Base-by-base conservation (phyloP, 768 basidiomycete species). In the Auriculariales sp. region DNA sequence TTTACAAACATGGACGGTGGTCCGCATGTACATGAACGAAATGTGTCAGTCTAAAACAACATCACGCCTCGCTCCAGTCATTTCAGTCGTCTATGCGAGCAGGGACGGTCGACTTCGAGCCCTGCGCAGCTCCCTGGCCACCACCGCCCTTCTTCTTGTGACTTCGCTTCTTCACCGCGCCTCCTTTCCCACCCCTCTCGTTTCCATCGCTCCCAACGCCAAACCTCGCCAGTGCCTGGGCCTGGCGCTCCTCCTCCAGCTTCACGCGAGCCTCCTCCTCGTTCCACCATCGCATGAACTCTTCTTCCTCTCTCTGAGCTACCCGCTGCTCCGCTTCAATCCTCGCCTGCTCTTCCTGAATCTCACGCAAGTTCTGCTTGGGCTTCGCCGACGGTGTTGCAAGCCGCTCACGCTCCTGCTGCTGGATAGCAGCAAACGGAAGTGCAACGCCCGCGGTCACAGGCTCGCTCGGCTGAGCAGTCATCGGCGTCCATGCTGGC, bases 201-300 rank as follows among this genome's bases (percentile, higher is more conserved):
- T n/a, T n/a, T n/a, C n/a, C n/a, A n/a, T n/a, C n/a, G n/a, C n/a
- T n/a, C n/a, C n/a, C n/a, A n/a, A n/a, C n/a, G n/a, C n/a, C n/a
- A n/a, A n/a, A n/a, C n/a, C n/a, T n/a, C n/a, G n/a, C n/a, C n/a
- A n/a, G n/a, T n/a, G n/a, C n/a, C n/a, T n/a, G n/a, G n/a, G n/a
- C n/a, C n/a, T n/a, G n/a, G n/a, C n/a, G n/a, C n/a, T n/a, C 39
- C 22, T 44, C 67, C 61, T 83, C 80, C 29, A 67, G 54, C 54
- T 65, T 71, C n/a, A 86, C 61, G 14, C 84, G 70, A 57, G 75
- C 78, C 62, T 90, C 87, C 62, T 94, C 92, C 5, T 72, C 79
- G 1, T 77, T 69, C 89, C 91, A 95, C 92, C 92, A 95, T 56
- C 68, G 74, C 62, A 93, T 62, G 60, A 95, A 97, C 52, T 86